Evolutionary conservation across 108 stramenopile species (phyloP), one percentile per base, ranked within the genome.

Genomic region (Nannochloropsis salina): DNA sequence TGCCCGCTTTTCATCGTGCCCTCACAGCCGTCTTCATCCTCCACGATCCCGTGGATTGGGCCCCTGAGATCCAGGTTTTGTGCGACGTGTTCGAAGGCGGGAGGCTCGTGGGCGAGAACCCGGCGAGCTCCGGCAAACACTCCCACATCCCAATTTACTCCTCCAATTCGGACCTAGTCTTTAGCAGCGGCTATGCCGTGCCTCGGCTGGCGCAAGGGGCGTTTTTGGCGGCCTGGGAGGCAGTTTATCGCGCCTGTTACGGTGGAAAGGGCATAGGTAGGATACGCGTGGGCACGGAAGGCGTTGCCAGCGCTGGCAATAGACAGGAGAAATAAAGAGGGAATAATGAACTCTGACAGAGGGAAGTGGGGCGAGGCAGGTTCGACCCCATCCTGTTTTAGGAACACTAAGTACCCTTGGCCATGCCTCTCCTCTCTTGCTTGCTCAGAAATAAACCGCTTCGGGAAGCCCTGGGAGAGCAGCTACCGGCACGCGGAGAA

Each of bases 51-150:
- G 61, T 74, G 61, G 61, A 74, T n/a, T 74, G 61, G 61, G 61
- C 61, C 20, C 61, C 61, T 74, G 61, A 74, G 61, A 74, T 74
- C 61, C 61, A 74, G 61, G 61, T 74, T n/a, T n/a, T 74, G 20
- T 74, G 61, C n/a, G 61, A 74, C 61, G 20, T 74, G 61, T n/a
- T 74, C 2, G 61, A 74, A 74, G 61, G n/a, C 20, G 61, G 61
- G 20, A 6, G 3, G 61, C 61, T 74, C 10, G 12, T 51, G 12
- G n/a, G 61, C 61, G 3, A n/a, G 20, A 3, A n/a, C 6, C 15
- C 20, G 4, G n/a, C 20, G 20, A 3, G 0, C 61, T n/a, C 20
- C n/a, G 61, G 20, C 61, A 74, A 74, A n/a, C 15, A 74, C 15
- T 15, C 20, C 8, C 61, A 74, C n/a, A 74, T 74, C 61, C 61